phyloP scores from a whole-genome alignment of 2,329 filamentous ascomycete genomes.

The Venturia asperata region DNA sequence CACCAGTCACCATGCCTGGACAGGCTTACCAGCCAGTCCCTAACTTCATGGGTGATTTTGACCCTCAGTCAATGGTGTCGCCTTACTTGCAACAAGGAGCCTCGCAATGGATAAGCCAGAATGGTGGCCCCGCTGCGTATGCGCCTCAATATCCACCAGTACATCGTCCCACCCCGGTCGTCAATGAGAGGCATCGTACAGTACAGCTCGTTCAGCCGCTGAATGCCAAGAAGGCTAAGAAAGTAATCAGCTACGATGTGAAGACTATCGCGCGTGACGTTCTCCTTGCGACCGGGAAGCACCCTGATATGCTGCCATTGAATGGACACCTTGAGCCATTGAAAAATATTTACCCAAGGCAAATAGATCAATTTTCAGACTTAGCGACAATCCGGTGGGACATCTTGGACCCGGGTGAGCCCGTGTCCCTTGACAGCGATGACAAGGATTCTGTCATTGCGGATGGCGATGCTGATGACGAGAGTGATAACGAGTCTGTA shows the following conservation, averaged over 20 bases:
- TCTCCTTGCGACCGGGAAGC: conserved; percentile 53
- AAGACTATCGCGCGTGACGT: conserved; percentile 58
- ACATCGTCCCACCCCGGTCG: conserved; percentile 2
- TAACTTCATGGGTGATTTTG: conserved; percentile 11
- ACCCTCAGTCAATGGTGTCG: conserved; percentile 9
- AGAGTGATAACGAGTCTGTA: conserved; percentile 28
- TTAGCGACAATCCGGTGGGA: conserved; percentile 56
- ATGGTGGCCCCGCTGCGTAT: not conserved
- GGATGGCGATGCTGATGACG: conserved; percentile 31
- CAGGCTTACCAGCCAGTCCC: conserved; percentile 14
- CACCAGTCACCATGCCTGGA: not conserved
- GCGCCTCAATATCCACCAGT: conserved; percentile 7
- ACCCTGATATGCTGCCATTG: conserved; percentile 51
- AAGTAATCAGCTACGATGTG: conserved; percentile 50
- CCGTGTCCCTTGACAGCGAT: conserved; percentile 4
- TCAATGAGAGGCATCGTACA: conserved; percentile 12
- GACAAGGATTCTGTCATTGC: conserved; percentile 21
- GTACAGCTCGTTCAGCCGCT: conserved; percentile 31
- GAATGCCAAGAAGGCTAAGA: conserved; percentile 40
- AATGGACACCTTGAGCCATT: conserved; percentile 53
- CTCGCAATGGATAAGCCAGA: conserved; percentile 4
- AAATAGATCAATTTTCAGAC: conserved; percentile 43
- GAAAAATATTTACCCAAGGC: conserved; percentile 34
- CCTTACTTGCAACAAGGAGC: conserved; percentile 9
- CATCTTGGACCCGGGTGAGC: conserved; percentile 49